phyloP scores from a whole-genome alignment of 23 red algal species.

The Pyropia haitanensis region DNA sequence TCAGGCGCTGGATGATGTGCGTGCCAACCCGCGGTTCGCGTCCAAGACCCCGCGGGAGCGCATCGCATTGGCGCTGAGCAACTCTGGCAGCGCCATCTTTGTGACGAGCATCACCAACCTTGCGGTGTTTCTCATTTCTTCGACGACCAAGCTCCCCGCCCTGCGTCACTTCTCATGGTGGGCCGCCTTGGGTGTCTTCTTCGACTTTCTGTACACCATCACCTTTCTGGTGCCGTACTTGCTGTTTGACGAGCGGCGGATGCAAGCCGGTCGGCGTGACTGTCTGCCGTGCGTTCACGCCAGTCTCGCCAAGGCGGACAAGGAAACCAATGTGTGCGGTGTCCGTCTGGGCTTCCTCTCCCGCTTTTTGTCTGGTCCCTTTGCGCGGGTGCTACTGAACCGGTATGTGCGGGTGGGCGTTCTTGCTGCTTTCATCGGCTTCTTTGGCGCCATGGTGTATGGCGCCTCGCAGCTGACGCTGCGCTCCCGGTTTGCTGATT shows the following conservation, averaged over 20 bases:
- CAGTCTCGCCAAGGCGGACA: constrained; percentile 17
- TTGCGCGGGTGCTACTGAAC: constrained; percentile 35
- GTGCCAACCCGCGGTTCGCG: neutral
- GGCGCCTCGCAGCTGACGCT: constrained; percentile 45
- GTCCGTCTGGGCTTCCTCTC: constrained; percentile 22
- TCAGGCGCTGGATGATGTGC: constrained; percentile 27
- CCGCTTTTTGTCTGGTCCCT: constrained; percentile 36
- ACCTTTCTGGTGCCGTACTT: constrained; percentile 45
- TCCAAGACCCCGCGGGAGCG: constrained; percentile 10
- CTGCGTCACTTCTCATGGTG: constrained; percentile 57
- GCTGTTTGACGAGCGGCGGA: constrained; percentile 30
- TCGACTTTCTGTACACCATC: constrained; percentile 38
- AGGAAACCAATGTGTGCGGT: constrained; percentile 51
- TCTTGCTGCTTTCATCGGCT: constrained; percentile 18
- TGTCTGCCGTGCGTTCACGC: constrained; percentile 19
- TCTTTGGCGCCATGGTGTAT: constrained; percentile 19
- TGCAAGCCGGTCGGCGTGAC: constrained; percentile 40
- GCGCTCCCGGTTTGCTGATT: constrained; percentile 49
- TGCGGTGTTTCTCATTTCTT: constrained; percentile 41
- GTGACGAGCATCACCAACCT: constrained; percentile 60
- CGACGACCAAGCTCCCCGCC: constrained; percentile 42
- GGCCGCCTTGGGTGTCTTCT: constrained; percentile 51
- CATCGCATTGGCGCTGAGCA: constrained; percentile 43
- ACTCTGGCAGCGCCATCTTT: constrained; percentile 35
- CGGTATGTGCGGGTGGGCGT: constrained; percentile 18